Evolutionary conservation across 163 green algal species (phyloP).

Genomic region (Volvox carteri): DNA sequence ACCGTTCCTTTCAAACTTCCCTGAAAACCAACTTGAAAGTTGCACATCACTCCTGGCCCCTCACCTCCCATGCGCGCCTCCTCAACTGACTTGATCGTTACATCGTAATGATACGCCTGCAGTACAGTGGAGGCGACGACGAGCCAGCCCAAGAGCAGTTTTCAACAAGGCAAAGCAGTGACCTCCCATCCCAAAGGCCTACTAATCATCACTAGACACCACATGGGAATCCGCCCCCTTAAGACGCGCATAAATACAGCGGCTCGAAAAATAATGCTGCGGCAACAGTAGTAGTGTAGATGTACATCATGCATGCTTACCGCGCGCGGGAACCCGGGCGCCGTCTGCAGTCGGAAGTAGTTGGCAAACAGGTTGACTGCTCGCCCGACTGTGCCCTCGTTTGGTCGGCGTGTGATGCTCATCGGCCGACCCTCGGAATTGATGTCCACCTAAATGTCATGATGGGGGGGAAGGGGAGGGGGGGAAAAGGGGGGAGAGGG

Average conservation of each 20-base stretch:
- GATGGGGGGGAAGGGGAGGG: neutral
- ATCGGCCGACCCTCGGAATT: constrained; percentile 11
- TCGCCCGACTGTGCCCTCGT: neutral
- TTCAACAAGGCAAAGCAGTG: neutral
- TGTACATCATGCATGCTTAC: too few relatives aligned
- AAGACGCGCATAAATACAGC: too few relatives aligned
- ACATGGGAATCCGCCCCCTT: too few relatives aligned
- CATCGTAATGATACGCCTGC: constrained; percentile 54
- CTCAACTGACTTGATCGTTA: constrained; percentile 22
- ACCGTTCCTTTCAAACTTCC: neutral
- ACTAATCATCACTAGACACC: neutral
- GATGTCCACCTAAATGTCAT: neutral
- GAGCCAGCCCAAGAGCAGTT: neutral
- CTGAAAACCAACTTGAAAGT: too few relatives aligned
- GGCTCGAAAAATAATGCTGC: too few relatives aligned
- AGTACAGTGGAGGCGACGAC: neutral
- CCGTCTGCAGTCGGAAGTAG: constrained; percentile 37
- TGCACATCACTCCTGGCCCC: neutral
- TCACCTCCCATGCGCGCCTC: neutral
- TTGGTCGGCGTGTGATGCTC: constrained; percentile 5
- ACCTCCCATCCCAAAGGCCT: neutral
- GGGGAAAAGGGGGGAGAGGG: neutral
- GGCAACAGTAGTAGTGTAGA: neutral
- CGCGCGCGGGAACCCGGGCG: neutral
- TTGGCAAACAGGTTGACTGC: constrained; percentile 9